phyloP scores from a whole-genome alignment of 2,329 filamentous ascomycete genomes.

The Fusarium virguliforme region DNA sequence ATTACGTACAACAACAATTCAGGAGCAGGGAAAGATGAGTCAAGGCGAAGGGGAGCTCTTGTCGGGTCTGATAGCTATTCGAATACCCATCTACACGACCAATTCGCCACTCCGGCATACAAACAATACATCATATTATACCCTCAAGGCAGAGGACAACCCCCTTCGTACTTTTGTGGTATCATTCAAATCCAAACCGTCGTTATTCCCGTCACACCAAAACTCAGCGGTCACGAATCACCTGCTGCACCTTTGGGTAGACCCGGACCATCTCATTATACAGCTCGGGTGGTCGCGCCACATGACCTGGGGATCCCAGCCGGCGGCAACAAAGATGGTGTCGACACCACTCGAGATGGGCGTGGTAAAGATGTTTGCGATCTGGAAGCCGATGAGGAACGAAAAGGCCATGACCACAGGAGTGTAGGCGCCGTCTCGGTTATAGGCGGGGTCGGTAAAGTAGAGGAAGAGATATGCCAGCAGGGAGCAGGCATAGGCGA shows the following conservation, averaged over 20 bases:
- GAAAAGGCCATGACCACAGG: slow-evolving; percentile 86
- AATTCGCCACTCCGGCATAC: slow-evolving; percentile 1
- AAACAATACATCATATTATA: neutral
- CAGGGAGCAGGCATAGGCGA: slow-evolving; percentile 86
- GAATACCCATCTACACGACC: neutral
- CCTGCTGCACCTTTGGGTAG: slow-evolving; percentile 87
- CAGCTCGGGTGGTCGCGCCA: slow-evolving; percentile 86
- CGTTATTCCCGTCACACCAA: neutral
- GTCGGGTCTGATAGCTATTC: neutral
- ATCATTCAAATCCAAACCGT: slow-evolving; percentile 25
- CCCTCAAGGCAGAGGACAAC: neutral
- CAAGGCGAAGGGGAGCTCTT: neutral
- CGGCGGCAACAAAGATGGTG: slow-evolving; percentile 88
- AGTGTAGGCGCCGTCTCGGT: slow-evolving; percentile 77
- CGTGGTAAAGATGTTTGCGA: slow-evolving; percentile 90
- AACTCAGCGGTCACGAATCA: slow-evolving; percentile 67
- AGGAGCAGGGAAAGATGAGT: too few species aligned
- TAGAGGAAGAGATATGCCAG: slow-evolving; percentile 89
- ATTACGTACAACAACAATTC: too few species aligned
- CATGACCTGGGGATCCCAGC: slow-evolving; percentile 81
- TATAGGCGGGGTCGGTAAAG: slow-evolving; percentile 87
- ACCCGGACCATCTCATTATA: slow-evolving; percentile 85
- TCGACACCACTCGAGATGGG: slow-evolving; percentile 91
- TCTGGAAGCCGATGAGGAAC: slow-evolving; percentile 91
- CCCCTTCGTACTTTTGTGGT: slow-evolving; percentile 31